A percentile compares a stretch with the other conserved stretches of the same genome.
Evolutionary conservation across 441 rosid species (phyloP).

Genomic region (Adansonia grandidieri): DNA sequence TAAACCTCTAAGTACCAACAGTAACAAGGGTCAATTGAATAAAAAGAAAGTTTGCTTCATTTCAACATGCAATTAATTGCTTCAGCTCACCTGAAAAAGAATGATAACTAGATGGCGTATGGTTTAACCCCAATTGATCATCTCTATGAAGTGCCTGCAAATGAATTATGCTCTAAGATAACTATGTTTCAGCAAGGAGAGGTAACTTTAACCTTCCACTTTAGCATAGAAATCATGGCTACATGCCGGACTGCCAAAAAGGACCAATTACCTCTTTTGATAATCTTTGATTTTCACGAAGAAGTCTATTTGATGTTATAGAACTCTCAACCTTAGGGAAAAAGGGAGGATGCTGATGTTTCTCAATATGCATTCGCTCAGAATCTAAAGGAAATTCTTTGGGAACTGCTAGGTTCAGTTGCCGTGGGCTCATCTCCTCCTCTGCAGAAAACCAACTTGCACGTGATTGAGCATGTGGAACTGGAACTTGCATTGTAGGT

Average conservation of each 20-base stretch:
- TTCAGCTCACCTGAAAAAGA: constrained; percentile 64
- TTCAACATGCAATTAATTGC: constrained; percentile 11
- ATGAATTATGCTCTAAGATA: constrained; percentile 31
- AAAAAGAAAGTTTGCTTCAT: background rate
- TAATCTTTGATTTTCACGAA: constrained; percentile 77
- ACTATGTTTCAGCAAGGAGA: constrained; percentile 16
- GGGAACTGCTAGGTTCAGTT: constrained; percentile 56
- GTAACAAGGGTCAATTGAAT: background rate
- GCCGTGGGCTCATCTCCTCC: constrained; percentile 86
- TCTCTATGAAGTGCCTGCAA: constrained; percentile 77
- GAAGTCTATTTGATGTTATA: constrained; percentile 68
- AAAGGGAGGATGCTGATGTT: constrained; percentile 69
- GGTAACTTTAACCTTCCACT: constrained; percentile 24
- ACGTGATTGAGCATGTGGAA: constrained; percentile 62
- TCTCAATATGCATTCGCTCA: constrained; percentile 71
- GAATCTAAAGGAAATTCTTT: constrained; percentile 74
- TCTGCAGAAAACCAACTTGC: constrained; percentile 79
- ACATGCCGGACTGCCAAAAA: constrained; percentile 18
- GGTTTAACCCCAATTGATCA: constrained; percentile 67
- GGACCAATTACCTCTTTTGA: constrained; percentile 68
- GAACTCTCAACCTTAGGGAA: constrained; percentile 71
- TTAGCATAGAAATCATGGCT: background rate
- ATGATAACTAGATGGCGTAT: constrained; percentile 50
- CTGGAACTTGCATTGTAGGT: constrained; percentile 65
- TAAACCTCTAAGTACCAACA: background rate